Conservation (phyloP, 2,329 filamentous ascomycete species). For the Aspergillus cejpii region DNA sequence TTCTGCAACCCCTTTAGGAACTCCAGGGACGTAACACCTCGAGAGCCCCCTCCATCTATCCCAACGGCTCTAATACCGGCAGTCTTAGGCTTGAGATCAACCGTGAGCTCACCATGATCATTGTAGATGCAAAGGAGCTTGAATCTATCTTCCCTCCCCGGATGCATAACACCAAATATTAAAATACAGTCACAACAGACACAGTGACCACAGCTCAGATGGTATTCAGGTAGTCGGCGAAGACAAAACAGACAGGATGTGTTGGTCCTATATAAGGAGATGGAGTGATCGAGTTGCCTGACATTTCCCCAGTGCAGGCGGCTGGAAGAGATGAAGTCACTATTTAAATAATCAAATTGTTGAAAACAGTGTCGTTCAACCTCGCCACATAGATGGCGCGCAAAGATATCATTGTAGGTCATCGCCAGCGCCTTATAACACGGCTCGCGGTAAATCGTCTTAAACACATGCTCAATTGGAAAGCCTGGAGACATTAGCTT, state of each 20-base stretch:
- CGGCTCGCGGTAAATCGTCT: neutral
- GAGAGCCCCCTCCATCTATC: conserved; percentile 6
- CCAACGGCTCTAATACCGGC: conserved; percentile 7
- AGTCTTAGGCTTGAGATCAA: conserved; percentile 7
- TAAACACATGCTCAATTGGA: conserved; percentile 3
- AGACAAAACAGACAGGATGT: conserved; percentile 7
- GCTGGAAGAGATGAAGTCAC: conserved; percentile 6
- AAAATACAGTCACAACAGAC: conserved; percentile 2
- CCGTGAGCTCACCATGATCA: conserved; percentile 3
- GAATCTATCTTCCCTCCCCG: conserved; percentile 1
- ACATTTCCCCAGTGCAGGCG: conserved; percentile 7
- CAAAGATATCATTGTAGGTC: conserved; percentile 1
- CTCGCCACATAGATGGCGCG: conserved; percentile 6
- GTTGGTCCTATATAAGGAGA: conserved; percentile 3
- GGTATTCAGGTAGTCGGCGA: conserved; percentile 5
- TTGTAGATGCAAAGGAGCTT: conserved; percentile 2
- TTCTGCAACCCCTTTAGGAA: conserved; percentile 7
- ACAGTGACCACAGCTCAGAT: conserved; percentile 8
- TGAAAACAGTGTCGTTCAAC: conserved; percentile 4
- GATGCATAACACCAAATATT: conserved; percentile 1
- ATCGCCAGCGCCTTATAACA: conserved; percentile 6
- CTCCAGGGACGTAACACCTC: conserved; percentile 7
- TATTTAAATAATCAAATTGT: conserved; percentile 4
- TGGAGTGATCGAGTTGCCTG: neutral
- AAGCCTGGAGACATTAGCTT: conserved; percentile 4